Evolutionary conservation across 2,329 filamentous ascomycete species (phyloP).

Genomic region (Aspergillus udagawae): DNA sequence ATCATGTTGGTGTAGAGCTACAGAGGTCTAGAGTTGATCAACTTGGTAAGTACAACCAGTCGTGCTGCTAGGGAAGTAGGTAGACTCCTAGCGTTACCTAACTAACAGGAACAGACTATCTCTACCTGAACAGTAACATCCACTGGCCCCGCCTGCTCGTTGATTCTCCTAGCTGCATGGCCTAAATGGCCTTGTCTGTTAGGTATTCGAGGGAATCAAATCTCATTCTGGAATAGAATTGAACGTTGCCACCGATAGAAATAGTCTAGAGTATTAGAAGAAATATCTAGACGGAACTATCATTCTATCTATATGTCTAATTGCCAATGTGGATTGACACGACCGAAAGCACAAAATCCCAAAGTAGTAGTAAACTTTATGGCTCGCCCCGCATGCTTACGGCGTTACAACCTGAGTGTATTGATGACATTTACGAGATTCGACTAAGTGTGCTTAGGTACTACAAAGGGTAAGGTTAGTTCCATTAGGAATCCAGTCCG

Average conservation of each 20-base stretch:
- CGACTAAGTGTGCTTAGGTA: not conserved
- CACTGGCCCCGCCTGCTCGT: not conserved
- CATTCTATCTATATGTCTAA: not conserved
- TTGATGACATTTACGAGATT: not conserved
- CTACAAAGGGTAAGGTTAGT: not conserved
- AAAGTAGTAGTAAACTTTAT: not conserved
- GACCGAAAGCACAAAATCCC: not conserved
- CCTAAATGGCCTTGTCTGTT: not conserved
- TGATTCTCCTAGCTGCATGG: not conserved
- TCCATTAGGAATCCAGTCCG: not conserved
- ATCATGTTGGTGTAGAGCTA: not conserved
- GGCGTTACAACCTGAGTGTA: not conserved
- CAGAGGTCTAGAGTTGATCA: not conserved
- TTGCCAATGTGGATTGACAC: not conserved
- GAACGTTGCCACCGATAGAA: not conserved
- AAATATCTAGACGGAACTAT: not conserved
- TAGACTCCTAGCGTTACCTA: not conserved
- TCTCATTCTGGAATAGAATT: not conserved
- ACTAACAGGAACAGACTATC: not conserved
- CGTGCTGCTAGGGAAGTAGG: not conserved
- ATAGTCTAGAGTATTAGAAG: not conserved
- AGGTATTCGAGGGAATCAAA: not conserved
- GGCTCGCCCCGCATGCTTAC: not conserved
- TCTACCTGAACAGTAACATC: not conserved
- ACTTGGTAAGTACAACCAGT: not conserved